phyloP scores from a whole-genome alignment of 23 red algal genomes.

The Gracilaria vermiculophylla region DNA sequence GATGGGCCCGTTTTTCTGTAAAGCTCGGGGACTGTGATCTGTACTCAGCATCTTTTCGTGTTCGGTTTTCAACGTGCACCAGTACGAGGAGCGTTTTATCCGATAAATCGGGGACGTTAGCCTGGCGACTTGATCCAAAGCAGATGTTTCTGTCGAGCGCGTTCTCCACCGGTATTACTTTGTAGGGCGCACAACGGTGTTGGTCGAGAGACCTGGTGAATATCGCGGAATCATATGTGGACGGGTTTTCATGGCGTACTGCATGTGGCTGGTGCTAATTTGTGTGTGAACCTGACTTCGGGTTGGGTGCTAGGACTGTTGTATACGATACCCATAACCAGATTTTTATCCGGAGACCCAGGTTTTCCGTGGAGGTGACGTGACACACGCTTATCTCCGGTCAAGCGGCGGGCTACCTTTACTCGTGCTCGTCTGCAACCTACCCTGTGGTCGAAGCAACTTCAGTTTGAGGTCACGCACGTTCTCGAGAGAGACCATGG shows the following conservation, averaged over 20 bases:
- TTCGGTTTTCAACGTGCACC: background rate
- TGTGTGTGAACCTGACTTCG: background rate
- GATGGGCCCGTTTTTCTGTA: background rate
- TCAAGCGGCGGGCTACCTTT: background rate
- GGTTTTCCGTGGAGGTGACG: too few species aligned
- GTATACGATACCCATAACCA: background rate
- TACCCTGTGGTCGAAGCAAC: background rate
- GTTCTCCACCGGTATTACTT: background rate
- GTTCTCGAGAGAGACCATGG: background rate
- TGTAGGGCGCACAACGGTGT: background rate
- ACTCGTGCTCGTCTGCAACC: background rate
- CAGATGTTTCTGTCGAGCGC: background rate
- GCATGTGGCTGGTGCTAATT: background rate
- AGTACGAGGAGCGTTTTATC: background rate
- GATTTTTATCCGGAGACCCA: background rate
- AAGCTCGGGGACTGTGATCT: background rate
- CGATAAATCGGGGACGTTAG: background rate
- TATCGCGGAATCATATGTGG: background rate
- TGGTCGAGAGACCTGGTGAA: background rate
- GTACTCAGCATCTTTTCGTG: background rate
- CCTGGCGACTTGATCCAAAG: slow-evolving; percentile 1
- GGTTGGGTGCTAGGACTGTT: background rate
- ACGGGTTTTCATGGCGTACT: background rate
- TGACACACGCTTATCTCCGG: background rate
- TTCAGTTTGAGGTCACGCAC: background rate